Evolutionary conservation across 345 rosid genomes (phyloP).

Genomic region (Euphorbia peplus): DNA sequence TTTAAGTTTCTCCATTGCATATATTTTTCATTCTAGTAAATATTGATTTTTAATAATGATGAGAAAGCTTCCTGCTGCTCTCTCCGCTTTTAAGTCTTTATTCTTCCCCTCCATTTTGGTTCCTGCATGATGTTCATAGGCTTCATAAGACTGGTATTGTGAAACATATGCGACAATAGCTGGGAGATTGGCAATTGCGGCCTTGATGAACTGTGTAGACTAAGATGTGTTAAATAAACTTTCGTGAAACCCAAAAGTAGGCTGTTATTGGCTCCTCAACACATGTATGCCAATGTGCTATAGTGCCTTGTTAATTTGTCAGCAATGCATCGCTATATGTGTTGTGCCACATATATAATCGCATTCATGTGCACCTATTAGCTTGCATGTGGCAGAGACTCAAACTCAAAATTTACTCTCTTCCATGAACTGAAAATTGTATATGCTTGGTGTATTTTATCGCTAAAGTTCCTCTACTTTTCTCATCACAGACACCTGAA

Average conservation of each 20-base stretch:
- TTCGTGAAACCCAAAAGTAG: neutral
- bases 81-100: neutral
- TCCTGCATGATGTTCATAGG: neutral
- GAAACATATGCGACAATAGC: neutral
- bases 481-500: slow-evolving; percentile 64
- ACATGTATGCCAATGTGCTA: neutral
- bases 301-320: neutral
- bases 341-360: neutral
- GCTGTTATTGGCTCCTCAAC: neutral
- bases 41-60: neutral
- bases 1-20: slow-evolving; percentile 2
- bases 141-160: neutral
- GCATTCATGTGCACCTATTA: neutral
- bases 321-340: neutral
- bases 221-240: neutral
- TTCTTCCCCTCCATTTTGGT: neutral
- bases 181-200: neutral
- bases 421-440: slow-evolving; percentile 3
- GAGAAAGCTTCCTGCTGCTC: neutral
- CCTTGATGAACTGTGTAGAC: neutral
- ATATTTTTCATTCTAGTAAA: neutral
- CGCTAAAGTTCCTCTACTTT: slow-evolving; percentile 13
- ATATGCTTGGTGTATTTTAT: slow-evolving; percentile 3
- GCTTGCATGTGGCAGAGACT: neutral
- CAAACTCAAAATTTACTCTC: neutral